These are phyloP conservation scores for Harringtonia aguacate DNA, from an alignment of 2,329 filamentous ascomycete genomes.

Conservation along the genomic window DNA sequence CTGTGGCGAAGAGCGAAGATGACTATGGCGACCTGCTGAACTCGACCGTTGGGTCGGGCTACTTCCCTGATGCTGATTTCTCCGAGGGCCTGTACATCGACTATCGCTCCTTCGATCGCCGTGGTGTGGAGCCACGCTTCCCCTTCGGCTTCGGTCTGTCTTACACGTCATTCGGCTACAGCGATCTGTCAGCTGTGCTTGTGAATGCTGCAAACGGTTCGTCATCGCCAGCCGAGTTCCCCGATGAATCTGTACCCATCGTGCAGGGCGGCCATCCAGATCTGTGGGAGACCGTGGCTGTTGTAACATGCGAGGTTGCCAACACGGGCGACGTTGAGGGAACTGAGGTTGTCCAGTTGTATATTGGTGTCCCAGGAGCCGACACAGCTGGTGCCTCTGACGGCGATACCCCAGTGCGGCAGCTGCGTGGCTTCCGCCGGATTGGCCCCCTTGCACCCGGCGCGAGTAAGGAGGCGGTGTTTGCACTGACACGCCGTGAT, in stretches of 20 bases:
- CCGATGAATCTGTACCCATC: conserved; percentile 31
- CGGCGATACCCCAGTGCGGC: conserved; percentile 4
- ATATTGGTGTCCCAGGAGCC: conserved; percentile 48
- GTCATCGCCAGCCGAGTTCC: conserved; percentile 29
- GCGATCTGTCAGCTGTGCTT: conserved; percentile 17
- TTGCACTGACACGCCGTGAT: conserved; percentile 49
- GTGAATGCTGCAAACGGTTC: conserved; percentile 22
- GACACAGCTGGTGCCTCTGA: conserved; percentile 12
- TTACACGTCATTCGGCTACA: conserved; percentile 43
- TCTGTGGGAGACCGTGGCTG: conserved; percentile 53
- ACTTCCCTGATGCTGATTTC: conserved; percentile 43
- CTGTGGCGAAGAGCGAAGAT: conserved; percentile 35
- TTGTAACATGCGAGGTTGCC: conserved; percentile 45
- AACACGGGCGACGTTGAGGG: conserved; percentile 49
- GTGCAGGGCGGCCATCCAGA: conserved; percentile 41
- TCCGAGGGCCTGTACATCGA: conserved; percentile 43
- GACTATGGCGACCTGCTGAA: conserved; percentile 37
- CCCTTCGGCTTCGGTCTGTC: conserved; percentile 46
- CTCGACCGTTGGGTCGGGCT: conserved; percentile 19
- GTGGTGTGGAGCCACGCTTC: conserved; percentile 37
- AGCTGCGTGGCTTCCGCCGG: conserved; percentile 52
- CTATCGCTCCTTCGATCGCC: conserved; percentile 42
- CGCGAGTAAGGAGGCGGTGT: conserved; percentile 29
- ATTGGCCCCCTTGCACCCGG: conserved; percentile 32
- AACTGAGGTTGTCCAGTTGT: conserved; percentile 45